Evolutionary conservation across 169 alveolate species (phyloP).

Genomic region (Babesia caballi): DNA sequence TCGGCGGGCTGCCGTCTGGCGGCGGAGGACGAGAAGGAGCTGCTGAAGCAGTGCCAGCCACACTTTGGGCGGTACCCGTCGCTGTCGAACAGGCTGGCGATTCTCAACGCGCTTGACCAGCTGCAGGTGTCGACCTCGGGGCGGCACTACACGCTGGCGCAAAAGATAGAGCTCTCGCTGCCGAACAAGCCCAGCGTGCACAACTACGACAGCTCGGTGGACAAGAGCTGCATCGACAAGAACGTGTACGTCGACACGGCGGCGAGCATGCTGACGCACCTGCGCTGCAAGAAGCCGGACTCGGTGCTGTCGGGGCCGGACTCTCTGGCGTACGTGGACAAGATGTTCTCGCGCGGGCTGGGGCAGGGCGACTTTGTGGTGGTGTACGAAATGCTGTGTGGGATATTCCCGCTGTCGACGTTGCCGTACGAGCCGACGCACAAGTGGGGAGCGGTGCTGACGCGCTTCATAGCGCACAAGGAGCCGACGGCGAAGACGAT

Average conservation of each 20-base stretch:
- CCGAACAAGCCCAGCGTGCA: conserved; percentile 53
- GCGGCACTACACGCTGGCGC: conserved; percentile 10
- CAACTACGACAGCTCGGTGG: conserved; percentile 48
- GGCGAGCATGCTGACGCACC: conserved; percentile 27
- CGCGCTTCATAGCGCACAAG: conserved; percentile 68
- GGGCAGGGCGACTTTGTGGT: conserved; percentile 63
- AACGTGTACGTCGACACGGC: conserved; percentile 46
- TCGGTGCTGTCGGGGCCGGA: conserved; percentile 49
- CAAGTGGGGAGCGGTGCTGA: conserved; percentile 71
- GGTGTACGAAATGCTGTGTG: conserved; percentile 68
- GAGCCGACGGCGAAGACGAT: conserved; percentile 67
- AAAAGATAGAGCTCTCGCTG: conserved; percentile 28
- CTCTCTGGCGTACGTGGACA: conserved; percentile 44
- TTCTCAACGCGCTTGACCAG: conserved; percentile 33
- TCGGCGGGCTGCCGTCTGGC: conserved; percentile 73
- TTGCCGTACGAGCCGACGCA: conserved; percentile 66
- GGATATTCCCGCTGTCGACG: conserved; percentile 69
- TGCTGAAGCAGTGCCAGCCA: conserved; percentile 64
- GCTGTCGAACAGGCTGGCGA: conserved; percentile 60
- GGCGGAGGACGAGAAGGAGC: conserved; percentile 69
- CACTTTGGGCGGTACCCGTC: conserved; percentile 54
- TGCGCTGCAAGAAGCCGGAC: conserved; percentile 54
- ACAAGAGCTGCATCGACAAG: conserved; percentile 48
- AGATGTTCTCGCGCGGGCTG: conserved; percentile 54
- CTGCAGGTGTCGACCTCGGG: neutral